A percentile compares a stretch with the other conserved stretches of the same genome.
Evolutionary conservation across 164 flowering plant species (phyloP).

Genomic region (Vitis labrusca): DNA sequence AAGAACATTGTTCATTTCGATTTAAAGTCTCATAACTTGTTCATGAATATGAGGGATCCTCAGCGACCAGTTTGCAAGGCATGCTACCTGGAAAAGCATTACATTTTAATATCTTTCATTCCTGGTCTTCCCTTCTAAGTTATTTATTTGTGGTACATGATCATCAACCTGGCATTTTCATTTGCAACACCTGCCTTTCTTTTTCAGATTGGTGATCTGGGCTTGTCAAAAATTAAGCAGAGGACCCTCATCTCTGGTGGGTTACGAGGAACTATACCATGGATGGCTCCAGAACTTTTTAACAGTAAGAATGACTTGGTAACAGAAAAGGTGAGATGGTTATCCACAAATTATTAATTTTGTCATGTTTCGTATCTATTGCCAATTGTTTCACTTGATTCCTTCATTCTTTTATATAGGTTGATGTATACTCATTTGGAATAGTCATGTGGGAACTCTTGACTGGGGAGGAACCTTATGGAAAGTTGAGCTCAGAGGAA

Average conservation of each 20-base stretch:
- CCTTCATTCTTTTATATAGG: conserved; percentile 17
- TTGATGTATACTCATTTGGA: conserved; percentile 64
- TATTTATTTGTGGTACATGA: too few species aligned
- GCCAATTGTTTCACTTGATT: background rate
- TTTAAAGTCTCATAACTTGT: conserved; percentile 47
- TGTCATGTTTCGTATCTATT: background rate
- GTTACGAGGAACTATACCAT: conserved; percentile 48
- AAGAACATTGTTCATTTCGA: conserved; percentile 57
- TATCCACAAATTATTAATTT: background rate
- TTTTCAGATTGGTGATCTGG: conserved; percentile 47
- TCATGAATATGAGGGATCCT: conserved; percentile 54
- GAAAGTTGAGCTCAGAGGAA: conserved; percentile 33
- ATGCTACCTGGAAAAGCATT: background rate
- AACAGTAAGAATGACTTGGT: conserved; percentile 26
- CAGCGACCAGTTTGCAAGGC: conserved; percentile 56
- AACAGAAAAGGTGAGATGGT: conserved; percentile 38
- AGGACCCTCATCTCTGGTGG: conserved; percentile 36
- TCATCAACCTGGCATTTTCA: too few species aligned
- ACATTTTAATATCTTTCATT: background rate
- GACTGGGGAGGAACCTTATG: conserved; percentile 54
- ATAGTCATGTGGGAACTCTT: conserved; percentile 61
- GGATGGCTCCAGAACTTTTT: conserved; percentile 55
- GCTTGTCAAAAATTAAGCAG: conserved; percentile 41
- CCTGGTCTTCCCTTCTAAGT: background rate
- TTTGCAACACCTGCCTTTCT: background rate